Percentiles rank a stretch among this genome's conserved stretches.
These are phyloP conservation scores for Kickxella alabastrina DNA, from an alignment of 192 early-diverging fungal species.

Conservation along the genomic window DNA sequence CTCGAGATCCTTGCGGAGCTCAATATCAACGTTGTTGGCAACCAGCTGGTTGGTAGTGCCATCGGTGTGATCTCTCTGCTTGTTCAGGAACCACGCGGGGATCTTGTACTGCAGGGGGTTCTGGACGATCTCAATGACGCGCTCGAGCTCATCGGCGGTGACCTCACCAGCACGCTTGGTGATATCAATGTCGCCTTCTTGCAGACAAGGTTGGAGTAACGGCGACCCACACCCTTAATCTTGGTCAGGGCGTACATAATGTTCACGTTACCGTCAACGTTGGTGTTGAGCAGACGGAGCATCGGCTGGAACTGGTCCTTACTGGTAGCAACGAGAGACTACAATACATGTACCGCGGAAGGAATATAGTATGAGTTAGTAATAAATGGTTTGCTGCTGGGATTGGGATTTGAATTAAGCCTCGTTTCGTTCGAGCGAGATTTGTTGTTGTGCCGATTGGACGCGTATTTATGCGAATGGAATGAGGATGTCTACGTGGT, in stretches of 20 bases:
- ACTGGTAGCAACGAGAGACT: slow-evolving; percentile 86
- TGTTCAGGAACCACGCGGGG: slow-evolving; percentile 99
- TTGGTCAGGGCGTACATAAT: slow-evolving; percentile 93
- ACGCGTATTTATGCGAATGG: too few species aligned
- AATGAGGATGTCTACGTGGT: too few species aligned
- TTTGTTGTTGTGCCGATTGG: too few species aligned
- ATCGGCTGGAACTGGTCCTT: slow-evolving; percentile 96
- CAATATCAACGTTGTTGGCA: slow-evolving; percentile 92
- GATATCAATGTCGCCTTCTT: slow-evolving; percentile 99
- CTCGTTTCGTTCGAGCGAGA: too few species aligned
- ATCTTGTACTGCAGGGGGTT: slow-evolving; percentile 99
- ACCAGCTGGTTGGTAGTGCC: slow-evolving; percentile 94
- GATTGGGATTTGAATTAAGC: too few species aligned
- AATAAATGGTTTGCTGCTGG: too few species aligned
- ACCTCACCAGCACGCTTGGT: slow-evolving; percentile 98
- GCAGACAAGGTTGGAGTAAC: slow-evolving; percentile 97
- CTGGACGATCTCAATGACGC: slow-evolving; percentile 97
- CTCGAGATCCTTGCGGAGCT: slow-evolving; percentile 98
- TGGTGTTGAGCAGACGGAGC: slow-evolving; percentile 98
- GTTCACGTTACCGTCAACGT: slow-evolving; percentile 94
- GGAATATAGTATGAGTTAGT: too few species aligned
- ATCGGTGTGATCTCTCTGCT: slow-evolving; percentile 96
- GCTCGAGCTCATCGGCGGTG: slow-evolving; percentile 95
- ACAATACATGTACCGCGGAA: slow-evolving; percentile 3
- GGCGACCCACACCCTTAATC: slow-evolving; percentile 98